Percentiles rank a stretch among this genome's conserved stretches.
phyloP scores from a whole-genome alignment of 2,329 filamentous ascomycete species.

The Trichoderma hamatum region DNA sequence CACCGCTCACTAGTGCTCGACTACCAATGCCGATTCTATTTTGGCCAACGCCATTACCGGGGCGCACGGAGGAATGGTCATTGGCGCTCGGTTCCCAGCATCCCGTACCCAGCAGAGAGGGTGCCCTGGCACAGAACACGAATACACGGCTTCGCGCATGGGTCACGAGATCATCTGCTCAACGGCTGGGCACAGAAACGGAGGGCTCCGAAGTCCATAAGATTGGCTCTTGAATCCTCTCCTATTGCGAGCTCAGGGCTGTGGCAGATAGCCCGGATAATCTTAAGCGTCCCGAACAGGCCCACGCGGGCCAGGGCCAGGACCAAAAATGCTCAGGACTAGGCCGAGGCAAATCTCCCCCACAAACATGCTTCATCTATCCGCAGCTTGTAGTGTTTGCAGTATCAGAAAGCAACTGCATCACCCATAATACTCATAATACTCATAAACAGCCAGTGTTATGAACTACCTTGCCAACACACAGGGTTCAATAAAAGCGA shows the following conservation, averaged over 20 bases:
- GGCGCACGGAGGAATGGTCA: neutral
- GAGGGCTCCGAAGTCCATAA: conserved; percentile 12
- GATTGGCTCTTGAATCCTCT: neutral
- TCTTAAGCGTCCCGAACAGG: conserved; percentile 4
- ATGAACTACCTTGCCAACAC: neutral
- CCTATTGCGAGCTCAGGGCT: conserved; percentile 9
- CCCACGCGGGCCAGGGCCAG: neutral
- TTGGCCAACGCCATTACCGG: neutral
- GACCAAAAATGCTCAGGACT: neutral
- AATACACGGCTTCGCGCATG: neutral
- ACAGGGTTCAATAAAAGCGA: neutral
- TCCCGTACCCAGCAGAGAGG: neutral
- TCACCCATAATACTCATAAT: neutral
- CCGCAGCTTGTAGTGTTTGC: neutral
- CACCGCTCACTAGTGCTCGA: neutral
- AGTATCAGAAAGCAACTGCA: neutral
- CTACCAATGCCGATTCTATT: neutral
- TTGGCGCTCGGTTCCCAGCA: neutral
- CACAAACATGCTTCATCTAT: conserved; percentile 19
- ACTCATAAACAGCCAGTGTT: neutral
- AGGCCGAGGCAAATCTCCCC: conserved; percentile 19
- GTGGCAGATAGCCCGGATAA: neutral
- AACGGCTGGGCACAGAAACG: neutral
- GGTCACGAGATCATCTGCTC: conserved; percentile 17
- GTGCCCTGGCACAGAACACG: neutral